Evolutionary conservation across 148 eudicot genomes (phyloP).

Genomic region (Polygonum aviculare): DNA sequence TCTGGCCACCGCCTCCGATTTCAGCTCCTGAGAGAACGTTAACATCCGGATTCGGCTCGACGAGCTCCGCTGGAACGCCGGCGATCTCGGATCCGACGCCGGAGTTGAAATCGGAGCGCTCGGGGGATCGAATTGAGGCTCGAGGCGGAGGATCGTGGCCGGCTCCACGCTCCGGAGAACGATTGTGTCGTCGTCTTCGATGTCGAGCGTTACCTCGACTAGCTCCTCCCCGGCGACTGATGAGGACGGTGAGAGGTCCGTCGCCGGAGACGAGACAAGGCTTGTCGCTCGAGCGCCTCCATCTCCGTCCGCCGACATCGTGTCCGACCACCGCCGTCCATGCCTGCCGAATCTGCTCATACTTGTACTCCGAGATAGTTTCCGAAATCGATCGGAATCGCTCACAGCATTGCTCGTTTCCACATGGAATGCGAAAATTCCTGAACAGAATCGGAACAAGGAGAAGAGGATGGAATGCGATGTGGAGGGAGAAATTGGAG

Average conservation of each 20-base stretch:
- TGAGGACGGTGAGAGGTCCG: slow-evolving; percentile 19
- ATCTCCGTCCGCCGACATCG: slow-evolving; percentile 14
- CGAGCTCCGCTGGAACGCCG: slow-evolving; percentile 46
- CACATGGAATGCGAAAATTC: background rate
- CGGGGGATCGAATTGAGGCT: slow-evolving; percentile 14
- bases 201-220: slow-evolving; percentile 80
- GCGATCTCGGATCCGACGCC: slow-evolving; percentile 25
- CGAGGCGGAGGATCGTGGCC: slow-evolving; percentile 26
- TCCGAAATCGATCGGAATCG: background rate
- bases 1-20: slow-evolving; percentile 69
- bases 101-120: slow-evolving; percentile 21
- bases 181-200: slow-evolving; percentile 78
- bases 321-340: slow-evolving; percentile 52
- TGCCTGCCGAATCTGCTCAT: slow-evolving; percentile 4
- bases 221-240: slow-evolving; percentile 40
- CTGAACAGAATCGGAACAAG: background rate
- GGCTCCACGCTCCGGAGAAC: slow-evolving; percentile 75
- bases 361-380: background rate
- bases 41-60: slow-evolving; percentile 39
- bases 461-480: background rate
- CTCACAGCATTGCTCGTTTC: background rate
- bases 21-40: slow-evolving; percentile 81
- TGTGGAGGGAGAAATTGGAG: background rate
- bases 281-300: slow-evolving; percentile 16
- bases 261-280: slow-evolving; percentile 49